phyloP scores from a whole-genome alignment of 805 yeast genomes.

The Sugiyamaella boreocaroliniensis region DNA sequence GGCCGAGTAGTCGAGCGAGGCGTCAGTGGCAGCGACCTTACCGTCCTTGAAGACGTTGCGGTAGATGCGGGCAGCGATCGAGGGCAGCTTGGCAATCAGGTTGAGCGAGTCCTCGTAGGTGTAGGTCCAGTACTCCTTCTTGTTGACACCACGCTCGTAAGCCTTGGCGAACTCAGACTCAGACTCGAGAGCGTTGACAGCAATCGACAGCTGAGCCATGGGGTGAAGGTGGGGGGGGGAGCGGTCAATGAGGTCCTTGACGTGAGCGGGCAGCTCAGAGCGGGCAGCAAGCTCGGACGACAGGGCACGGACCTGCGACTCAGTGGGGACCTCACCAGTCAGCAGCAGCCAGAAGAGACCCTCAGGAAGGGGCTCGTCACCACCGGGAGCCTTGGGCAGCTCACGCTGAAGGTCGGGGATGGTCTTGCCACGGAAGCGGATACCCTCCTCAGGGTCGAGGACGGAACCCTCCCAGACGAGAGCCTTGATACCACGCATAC shows the following conservation, averaged over 20 bases:
- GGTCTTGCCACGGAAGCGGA: slow-evolving; percentile 77
- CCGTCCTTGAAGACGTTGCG: slow-evolving; percentile 82
- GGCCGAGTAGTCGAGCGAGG: slow-evolving; percentile 52
- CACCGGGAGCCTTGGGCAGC: slow-evolving; percentile 69
- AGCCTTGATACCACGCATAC: slow-evolving; percentile 84
- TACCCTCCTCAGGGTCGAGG: slow-evolving; percentile 78
- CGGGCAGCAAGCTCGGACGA: slow-evolving; percentile 75
- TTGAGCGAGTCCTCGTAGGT: slow-evolving; percentile 76
- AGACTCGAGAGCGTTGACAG: slow-evolving; percentile 71
- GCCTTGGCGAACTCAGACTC: slow-evolving; percentile 83
- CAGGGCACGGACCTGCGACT: slow-evolving; percentile 59
- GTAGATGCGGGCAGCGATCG: slow-evolving; percentile 76
- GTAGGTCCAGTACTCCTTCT: slow-evolving; percentile 77
- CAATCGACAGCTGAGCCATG: slow-evolving; percentile 86
- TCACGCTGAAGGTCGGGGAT: slow-evolving; percentile 70
- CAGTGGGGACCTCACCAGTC: slow-evolving; percentile 79
- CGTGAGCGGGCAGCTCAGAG: slow-evolving; percentile 72
- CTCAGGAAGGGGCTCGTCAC: slow-evolving; percentile 66
- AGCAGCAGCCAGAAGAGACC: slow-evolving; percentile 74
- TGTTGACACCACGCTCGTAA: slow-evolving; percentile 74
- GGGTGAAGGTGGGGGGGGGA: slow-evolving; percentile 75
- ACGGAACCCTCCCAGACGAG: slow-evolving; percentile 88
- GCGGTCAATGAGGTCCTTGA: slow-evolving; percentile 61
- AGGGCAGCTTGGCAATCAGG: slow-evolving; percentile 74
- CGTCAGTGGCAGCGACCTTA: slow-evolving; percentile 38